Percentiles rank a stretch among this genome's conserved stretches.
Conservation (phyloP, 1,284 basidiomycete genomes). For the Ganoderma meredithae region DNA sequence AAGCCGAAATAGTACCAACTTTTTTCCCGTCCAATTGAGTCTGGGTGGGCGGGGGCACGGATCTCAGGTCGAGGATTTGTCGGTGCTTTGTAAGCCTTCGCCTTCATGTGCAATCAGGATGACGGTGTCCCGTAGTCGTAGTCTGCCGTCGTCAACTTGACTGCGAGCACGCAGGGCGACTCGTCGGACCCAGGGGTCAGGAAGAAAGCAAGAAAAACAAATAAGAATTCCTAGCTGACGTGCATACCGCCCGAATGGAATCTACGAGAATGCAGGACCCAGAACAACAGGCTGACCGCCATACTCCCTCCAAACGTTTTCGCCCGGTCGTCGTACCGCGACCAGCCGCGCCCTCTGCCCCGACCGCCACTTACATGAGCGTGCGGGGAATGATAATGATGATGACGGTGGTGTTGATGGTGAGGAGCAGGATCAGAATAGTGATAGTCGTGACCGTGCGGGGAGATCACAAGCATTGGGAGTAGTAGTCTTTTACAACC, state of each 20-base stretch:
- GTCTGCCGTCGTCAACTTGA: too few species aligned
- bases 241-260: conserved; percentile 10
- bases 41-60: not conserved
- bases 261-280: conserved; percentile 24
- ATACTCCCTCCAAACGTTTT: conserved; percentile 28
- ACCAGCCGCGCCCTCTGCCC: conserved; percentile 23
- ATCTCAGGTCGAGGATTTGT: not conserved
- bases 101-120: not conserved
- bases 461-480: conserved; percentile 48
- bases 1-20: not conserved
- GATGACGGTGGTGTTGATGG: not conserved
- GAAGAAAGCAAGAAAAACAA: not conserved
- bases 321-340: conserved; percentile 29
- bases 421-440: not conserved
- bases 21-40: not conserved
- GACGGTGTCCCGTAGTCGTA: too few species aligned
- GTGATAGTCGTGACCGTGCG: not conserved
- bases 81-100: not conserved
- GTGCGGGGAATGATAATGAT: not conserved
- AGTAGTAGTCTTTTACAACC: conserved; percentile 47
- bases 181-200: too few species aligned
- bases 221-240: not conserved
- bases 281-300: conserved; percentile 29
- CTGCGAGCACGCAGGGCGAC: too few species aligned
- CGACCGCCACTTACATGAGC: not conserved